Evolutionary conservation across 2,329 filamentous ascomycete genomes (phyloP).

Genomic region (Sclerotinia nivalis): DNA sequence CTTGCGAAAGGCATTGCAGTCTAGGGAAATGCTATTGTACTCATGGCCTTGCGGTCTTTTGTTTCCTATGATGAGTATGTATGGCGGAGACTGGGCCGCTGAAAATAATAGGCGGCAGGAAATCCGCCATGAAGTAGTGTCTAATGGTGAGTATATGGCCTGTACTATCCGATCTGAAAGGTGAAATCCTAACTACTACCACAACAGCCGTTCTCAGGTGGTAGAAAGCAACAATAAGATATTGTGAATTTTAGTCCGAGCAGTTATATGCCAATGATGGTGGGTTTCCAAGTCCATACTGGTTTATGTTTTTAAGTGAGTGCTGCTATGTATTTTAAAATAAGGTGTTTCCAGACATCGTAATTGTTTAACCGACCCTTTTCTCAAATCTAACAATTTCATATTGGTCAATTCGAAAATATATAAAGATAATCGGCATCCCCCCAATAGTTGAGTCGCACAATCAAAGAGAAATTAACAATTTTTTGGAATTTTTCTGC

Average conservation of each 20-base stretch:
- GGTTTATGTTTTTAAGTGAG: no score
- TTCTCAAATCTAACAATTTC: accelerated
- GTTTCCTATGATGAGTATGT: neutral
- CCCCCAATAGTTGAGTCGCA: accelerated
- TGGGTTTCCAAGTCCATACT: neutral
- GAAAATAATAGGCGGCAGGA: neutral
- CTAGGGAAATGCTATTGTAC: neutral
- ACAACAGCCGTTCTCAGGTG: neutral
- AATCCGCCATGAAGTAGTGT: neutral
- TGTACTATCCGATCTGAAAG: no score
- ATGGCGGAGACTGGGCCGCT: neutral
- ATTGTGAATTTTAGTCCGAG: neutral
- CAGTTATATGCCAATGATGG: neutral
- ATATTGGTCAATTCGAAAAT: no score
- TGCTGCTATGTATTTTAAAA: neutral
- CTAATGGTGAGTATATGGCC: no score
- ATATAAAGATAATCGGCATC: neutral
- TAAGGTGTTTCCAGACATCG: neutral
- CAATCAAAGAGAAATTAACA: no score
- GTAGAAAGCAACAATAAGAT: neutral
- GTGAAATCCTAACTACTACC: accelerated
- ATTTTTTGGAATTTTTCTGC: neutral
- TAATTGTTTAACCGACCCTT: neutral
- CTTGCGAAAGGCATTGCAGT: neutral
- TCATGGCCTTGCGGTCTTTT: neutral